Evolutionary conservation across 192 early-diverging fungal species (phyloP), one percentile per base, ranked within the genome.

Genomic region (Oehlia diaphana): DNA sequence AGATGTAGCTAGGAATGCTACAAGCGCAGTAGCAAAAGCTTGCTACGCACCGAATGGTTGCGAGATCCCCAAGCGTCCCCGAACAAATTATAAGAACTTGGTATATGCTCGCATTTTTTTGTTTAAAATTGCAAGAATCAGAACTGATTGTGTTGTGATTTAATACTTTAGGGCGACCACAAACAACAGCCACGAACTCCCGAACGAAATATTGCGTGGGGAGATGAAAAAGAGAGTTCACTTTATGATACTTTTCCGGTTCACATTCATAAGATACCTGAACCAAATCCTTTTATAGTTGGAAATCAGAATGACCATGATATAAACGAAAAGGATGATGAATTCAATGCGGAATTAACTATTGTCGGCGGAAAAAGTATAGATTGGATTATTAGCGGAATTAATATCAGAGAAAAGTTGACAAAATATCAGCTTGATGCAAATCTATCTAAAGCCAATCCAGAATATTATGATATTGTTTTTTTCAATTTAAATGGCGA

Each of bases 181-280:
- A 13, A 49, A 49, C 63, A 64, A 28, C 63, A 64, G 63, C 6
- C 63, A 64, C 63, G 9, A 9, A n/a, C 63, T 28, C 23, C 63
- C 2, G 49, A 50, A 50, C 13, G 49, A 50, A 10, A 14, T 50
- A 50, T 50, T 50, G 3, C 14, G 10, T 1, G 13, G 14, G 49
- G 3, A 50, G 49, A 14, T 70, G 68, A 70, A 9, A 37, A 70
- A 70, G 28, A 37, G 28, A 37, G 28, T 31, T 31, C 28, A 1
- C 67, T 69, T 69, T 69, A 69, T 70, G 68, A 70, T 70, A 42
- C 68, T 70, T 70, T 70, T 42, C 35, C 68, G 10, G 68, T 70
- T 63, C 62, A 63, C 62, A 63, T 64, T 64, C 26, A 64, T 26
- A 70, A 70, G 9, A 37, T 0, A 70, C 68, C 68, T 70, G 68